These are phyloP conservation scores for Neocatenulostroma microsporum DNA, from an alignment of 2,329 filamentous ascomycete genomes.

Conservation along the genomic window DNA sequence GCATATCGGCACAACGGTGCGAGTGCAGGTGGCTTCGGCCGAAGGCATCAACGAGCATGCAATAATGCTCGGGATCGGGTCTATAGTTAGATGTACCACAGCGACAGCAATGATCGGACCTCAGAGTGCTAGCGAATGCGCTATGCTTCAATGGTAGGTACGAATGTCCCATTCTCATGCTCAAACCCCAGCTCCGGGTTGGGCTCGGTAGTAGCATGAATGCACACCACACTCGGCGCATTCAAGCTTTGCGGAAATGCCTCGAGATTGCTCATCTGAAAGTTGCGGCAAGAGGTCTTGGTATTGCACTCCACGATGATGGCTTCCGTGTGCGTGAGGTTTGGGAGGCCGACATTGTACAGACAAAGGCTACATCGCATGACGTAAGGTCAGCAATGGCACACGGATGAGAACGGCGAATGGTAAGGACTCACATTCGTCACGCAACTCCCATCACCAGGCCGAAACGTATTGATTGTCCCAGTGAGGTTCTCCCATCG, in stretches of 20 bases:
- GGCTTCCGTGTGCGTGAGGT: slow-evolving; percentile 35
- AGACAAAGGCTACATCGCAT: slow-evolving; percentile 36
- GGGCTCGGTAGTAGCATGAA: slow-evolving; percentile 16
- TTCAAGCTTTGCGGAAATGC: slow-evolving; percentile 17
- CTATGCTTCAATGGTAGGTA: no score
- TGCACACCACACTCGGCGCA: slow-evolving; percentile 14
- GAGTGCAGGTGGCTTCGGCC: no score
- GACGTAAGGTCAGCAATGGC: neutral
- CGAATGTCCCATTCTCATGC: slow-evolving; percentile 19
- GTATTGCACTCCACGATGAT: slow-evolving; percentile 39
- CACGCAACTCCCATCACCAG: slow-evolving; percentile 38
- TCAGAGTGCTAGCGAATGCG: no score
- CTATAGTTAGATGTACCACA: no score
- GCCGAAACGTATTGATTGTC: slow-evolving; percentile 36
- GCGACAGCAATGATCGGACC: no score
- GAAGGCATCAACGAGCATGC: no score
- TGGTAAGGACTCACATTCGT: slow-evolving; percentile 26
- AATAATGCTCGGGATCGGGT: no score
- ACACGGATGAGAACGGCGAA: slow-evolving; percentile 1
- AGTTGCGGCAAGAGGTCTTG: slow-evolving; percentile 30
- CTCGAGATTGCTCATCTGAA: slow-evolving; percentile 18
- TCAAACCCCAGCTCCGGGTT: slow-evolving; percentile 19
- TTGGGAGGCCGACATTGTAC: slow-evolving; percentile 35
- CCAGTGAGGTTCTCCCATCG: slow-evolving; percentile 36
- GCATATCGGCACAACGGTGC: no score